Conservation (phyloP, 768 basidiomycete species). For the Mycena vitilis region DNA sequence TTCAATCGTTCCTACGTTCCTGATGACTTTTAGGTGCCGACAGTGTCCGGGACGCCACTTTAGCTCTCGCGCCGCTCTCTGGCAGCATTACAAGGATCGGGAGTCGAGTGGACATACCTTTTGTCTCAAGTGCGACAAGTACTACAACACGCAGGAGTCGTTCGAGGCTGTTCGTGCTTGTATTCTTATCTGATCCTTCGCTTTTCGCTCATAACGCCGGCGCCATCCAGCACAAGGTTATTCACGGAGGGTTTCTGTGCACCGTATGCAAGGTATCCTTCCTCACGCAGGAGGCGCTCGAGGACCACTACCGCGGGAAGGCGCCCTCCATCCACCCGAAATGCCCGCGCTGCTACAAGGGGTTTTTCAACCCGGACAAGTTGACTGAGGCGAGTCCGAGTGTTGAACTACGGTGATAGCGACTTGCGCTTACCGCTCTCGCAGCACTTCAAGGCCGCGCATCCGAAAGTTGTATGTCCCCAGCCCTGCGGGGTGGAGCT, state of each 20-base stretch:
- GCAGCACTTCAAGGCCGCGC: constrained; percentile 16
- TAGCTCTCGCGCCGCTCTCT: background rate
- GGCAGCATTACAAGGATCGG: background rate
- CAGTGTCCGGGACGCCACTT: background rate
- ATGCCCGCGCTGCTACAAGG: constrained; percentile 56
- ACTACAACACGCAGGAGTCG: background rate
- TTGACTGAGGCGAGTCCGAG: constrained; percentile 46
- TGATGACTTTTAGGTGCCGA: constrained; percentile 13
- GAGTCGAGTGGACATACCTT: constrained; percentile 1
- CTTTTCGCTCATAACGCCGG: no score
- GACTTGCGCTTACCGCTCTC: background rate
- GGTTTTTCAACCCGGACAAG: constrained; percentile 50
- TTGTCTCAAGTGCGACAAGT: background rate
- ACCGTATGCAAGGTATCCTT: constrained; percentile 31
- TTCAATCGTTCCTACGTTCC: background rate
- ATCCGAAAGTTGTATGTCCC: constrained; percentile 1
- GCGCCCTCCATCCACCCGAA: constrained; percentile 53
- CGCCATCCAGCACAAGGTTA: constrained; percentile 10
- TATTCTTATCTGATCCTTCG: background rate
- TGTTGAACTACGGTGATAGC: background rate
- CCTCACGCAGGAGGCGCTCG: constrained; percentile 50
- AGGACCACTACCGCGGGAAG: constrained; percentile 61
- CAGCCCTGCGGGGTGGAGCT: background rate
- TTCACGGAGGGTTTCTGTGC: background rate
- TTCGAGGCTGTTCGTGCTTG: constrained; percentile 1